Evolutionary conservation across 805 yeast species (phyloP), one percentile per base, ranked within the genome.

Genomic region (Monosporozyma aerobia): DNA sequence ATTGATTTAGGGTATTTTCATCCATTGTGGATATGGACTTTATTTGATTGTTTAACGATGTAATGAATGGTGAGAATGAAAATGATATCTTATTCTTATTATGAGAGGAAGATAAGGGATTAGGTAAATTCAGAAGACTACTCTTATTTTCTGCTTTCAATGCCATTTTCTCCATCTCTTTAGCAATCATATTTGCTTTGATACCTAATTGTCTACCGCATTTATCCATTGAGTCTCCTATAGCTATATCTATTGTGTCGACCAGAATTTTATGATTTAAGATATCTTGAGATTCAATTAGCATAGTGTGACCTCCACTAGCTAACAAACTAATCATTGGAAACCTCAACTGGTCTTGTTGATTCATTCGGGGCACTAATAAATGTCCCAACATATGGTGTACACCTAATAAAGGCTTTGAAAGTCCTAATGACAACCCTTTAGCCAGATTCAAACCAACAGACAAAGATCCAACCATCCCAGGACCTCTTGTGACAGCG

Each of bases 311-410:
- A 0, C 99, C 99, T 0, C 99, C 99, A 60, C 95, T 85, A 16
- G 83, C 90, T 32, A 94, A 70, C 27, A 94, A 71, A 59, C 90
- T 86, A 14, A 88, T 59, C 57, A 86, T 88, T 2, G 95, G 95
- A 58, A 73, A 85, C 16, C 63, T 50, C 0, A 55, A 47, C 1
- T 52, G 23, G 0, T 78, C 81, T 48, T 72, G 72, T 49, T 69
- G 61, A 23, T 64, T 70, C 64, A 81, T 65, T 50, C 90, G 66
- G 1, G 90, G 82, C 0, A 87, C 74, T 30, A 94, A 67, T 5
- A 94, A 71, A 70, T 94, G 99, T 0, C 96, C 99, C 48, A 92
- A 73, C 99, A 94, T 92, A 63, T 94, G 99, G 65, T 94, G 95
- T 0, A 92, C 96, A 0, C 97, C 98, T 1, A 94, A 73, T 19